Conservation (phyloP, 495 filamentous ascomycete genomes). For the Ascodesmis nigricans region DNA sequence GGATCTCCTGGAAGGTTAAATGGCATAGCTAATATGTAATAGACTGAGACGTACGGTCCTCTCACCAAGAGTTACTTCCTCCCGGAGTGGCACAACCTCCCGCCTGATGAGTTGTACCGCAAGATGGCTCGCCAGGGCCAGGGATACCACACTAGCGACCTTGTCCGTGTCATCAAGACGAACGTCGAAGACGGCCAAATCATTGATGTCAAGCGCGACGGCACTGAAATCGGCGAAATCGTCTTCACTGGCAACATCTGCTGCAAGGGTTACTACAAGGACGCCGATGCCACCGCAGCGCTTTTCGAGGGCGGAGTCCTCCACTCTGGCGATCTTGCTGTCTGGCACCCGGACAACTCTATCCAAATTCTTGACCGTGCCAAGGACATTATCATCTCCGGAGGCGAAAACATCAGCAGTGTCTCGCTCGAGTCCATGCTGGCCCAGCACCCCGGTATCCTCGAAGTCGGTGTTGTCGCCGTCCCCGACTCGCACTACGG, state of each 20-base stretch:
- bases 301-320: constrained; percentile 70
- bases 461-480: constrained; percentile 82
- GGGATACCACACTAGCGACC: constrained; percentile 68
- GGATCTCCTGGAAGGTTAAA: background rate
- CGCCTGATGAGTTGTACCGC: constrained; percentile 49
- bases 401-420: constrained; percentile 91
- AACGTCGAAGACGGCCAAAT: constrained; percentile 29
- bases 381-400: constrained; percentile 97
- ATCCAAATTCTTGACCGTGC: constrained; percentile 82
- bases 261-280: constrained; percentile 76
- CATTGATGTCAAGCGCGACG: constrained; percentile 56
- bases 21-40: background rate
- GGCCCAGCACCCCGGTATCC: constrained; percentile 65
- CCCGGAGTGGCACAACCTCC: constrained; percentile 54
- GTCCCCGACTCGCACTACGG: constrained; percentile 84
- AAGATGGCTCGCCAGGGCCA: constrained; percentile 81
- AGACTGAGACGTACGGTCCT: constrained; percentile 76
- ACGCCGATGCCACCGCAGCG: constrained; percentile 65
- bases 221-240: constrained; percentile 83
- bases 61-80: constrained; percentile 84
- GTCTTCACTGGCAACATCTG: constrained; percentile 84
- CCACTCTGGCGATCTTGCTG: constrained; percentile 79
- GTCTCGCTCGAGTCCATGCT: constrained; percentile 83
- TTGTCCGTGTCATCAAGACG: constrained; percentile 63
- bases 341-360: constrained; percentile 73